A percentile compares a stretch with the other conserved stretches of the same genome.
phyloP scores from a whole-genome alignment of 1,284 basidiomycete genomes.

The Clitocybe nebularis region DNA sequence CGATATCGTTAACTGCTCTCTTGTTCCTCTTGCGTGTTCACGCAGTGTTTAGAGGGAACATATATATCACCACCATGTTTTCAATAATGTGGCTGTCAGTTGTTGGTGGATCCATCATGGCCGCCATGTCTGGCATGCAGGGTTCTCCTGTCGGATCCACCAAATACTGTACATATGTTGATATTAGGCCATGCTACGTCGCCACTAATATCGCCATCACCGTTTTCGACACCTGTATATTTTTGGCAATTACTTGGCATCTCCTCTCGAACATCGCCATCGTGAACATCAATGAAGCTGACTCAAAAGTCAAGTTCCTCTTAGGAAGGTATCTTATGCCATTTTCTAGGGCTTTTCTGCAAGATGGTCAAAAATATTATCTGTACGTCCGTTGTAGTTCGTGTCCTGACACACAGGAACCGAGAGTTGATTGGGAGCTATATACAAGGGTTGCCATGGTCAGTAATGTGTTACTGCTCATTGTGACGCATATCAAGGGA shows the following conservation, averaged over 20 bases:
- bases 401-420: neutral
- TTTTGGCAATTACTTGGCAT: conserved; percentile 5
- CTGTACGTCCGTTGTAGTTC: neutral
- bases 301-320: neutral
- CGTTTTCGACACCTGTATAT: conserved; percentile 3
- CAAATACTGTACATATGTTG: neutral
- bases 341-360: conserved; percentile 4
- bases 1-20: conserved; percentile 22
- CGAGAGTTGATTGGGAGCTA: neutral
- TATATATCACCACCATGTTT: conserved; percentile 19
- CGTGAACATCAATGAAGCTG: neutral
- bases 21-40: conserved; percentile 30
- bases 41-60: conserved; percentile 25
- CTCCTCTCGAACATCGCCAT: too few relatives aligned
- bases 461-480: neutral
- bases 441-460: neutral
- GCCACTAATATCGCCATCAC: neutral
- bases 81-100: conserved; percentile 26
- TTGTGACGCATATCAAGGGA: neutral
- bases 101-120: conserved; percentile 15
- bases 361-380: conserved; percentile 8
- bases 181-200: neutral
- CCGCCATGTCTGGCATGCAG: neutral
- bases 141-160: neutral
- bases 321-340: conserved; percentile 1